Evolutionary conservation across 805 yeast genomes (phyloP).

Genomic region (Hanseniaspora hatyaiensis): DNA sequence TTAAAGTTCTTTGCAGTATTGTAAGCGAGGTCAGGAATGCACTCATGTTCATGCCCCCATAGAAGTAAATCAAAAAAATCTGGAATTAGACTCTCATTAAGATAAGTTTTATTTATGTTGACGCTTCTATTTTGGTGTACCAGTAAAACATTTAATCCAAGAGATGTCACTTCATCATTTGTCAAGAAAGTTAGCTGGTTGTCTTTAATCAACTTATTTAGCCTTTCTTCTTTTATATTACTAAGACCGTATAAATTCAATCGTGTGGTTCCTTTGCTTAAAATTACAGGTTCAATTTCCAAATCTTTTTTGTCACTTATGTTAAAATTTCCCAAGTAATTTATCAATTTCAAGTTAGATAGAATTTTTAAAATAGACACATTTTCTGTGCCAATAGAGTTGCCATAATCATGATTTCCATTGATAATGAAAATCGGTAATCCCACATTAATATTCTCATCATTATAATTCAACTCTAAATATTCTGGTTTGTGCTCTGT

Average conservation of each 20-base stretch:
- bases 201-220: constrained; percentile 45
- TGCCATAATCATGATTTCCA: constrained; percentile 77
- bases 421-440: constrained; percentile 85
- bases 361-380: constrained; percentile 79
- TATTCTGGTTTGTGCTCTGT: constrained; percentile 13
- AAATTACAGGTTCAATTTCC: constrained; percentile 58
- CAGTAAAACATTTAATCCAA: constrained; percentile 5
- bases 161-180: constrained; percentile 8
- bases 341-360: constrained; percentile 68
- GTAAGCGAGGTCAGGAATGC: constrained; percentile 55
- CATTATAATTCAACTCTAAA: constrained; percentile 3
- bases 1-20: constrained; percentile 51
- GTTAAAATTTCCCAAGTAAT: constrained; percentile 65
- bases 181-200: constrained; percentile 8
- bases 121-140: constrained; percentile 83
- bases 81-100: constrained; percentile 80
- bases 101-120: constrained; percentile 65
- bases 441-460: constrained; percentile 69
- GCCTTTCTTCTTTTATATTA: constrained; percentile 77
- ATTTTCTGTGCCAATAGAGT: constrained; percentile 76
- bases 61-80: constrained; percentile 66
- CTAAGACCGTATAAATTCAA: constrained; percentile 83
- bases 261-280: constrained; percentile 72
- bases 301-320: constrained; percentile 66
- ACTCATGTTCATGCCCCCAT: constrained; percentile 99